Percentiles rank a stretch among this genome's conserved stretches.
These are phyloP conservation scores for Agaricus blazei DNA, from an alignment of 768 basidiomycete genomes.

Conservation along the genomic window DNA sequence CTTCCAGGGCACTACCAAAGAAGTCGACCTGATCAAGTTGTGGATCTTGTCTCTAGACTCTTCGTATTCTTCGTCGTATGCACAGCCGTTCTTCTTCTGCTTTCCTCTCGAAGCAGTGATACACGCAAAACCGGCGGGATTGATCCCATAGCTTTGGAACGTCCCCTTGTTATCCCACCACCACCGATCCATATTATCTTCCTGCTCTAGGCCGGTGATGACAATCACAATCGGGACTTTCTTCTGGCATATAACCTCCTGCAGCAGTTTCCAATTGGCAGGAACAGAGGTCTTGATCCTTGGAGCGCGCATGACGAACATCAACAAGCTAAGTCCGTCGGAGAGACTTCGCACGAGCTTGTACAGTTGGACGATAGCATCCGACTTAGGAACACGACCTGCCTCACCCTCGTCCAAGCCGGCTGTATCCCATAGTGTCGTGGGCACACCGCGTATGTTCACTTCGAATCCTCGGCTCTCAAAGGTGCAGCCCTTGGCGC, in stretches of 20 bases:
- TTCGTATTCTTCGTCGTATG: slow-evolving; percentile 12
- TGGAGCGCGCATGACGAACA: slow-evolving; percentile 36
- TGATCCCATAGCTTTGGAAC: slow-evolving; percentile 28
- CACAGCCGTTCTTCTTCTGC: neutral
- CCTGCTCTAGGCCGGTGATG: slow-evolving; percentile 33
- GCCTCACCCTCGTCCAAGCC: slow-evolving; percentile 20
- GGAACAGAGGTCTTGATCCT: slow-evolving; percentile 26
- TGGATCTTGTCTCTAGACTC: slow-evolving; percentile 1
- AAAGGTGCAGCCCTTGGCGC: slow-evolving; percentile 31
- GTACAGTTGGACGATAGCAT: slow-evolving; percentile 21
- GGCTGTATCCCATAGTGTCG: slow-evolving; percentile 32
- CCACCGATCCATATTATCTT: slow-evolving; percentile 20
- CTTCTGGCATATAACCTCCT: slow-evolving; percentile 29
- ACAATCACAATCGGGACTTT: slow-evolving; percentile 34
- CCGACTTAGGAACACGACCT: slow-evolving; percentile 10
- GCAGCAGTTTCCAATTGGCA: slow-evolving; percentile 34
- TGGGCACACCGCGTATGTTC: slow-evolving; percentile 18
- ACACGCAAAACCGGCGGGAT: slow-evolving; percentile 28
- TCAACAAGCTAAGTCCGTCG: slow-evolving; percentile 31
- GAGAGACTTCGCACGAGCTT: slow-evolving; percentile 28
- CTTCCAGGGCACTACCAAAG: neutral
- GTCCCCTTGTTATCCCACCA: slow-evolving; percentile 25
- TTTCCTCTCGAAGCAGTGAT: slow-evolving; percentile 31
- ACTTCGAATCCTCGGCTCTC: slow-evolving; percentile 20
- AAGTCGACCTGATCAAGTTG: slow-evolving; percentile 5